phyloP scores from a whole-genome alignment of 345 rosid species.

The Draba incana region DNA sequence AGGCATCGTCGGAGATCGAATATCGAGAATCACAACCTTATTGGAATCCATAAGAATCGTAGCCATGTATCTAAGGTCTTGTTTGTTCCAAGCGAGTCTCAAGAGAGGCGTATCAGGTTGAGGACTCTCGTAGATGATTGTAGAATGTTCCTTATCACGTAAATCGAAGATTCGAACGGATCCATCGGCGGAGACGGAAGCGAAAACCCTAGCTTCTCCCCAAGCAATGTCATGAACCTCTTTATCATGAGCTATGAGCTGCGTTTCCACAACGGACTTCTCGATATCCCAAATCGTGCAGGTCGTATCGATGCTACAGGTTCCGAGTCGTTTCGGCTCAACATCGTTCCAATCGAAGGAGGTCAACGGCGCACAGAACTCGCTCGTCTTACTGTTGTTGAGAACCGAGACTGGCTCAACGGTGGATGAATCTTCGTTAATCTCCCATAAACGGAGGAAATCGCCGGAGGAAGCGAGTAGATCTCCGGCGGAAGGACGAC shows the following conservation, averaged over 20 bases:
- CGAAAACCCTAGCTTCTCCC: conserved; percentile 82
- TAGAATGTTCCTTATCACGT: conserved; percentile 79
- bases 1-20: conserved; percentile 69
- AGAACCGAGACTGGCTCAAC: conserved; percentile 59
- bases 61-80: conserved; percentile 78
- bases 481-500: conserved; percentile 43
- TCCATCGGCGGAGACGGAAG: conserved; percentile 82
- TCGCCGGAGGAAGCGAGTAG: conserved; percentile 85
- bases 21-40: conserved; percentile 77
- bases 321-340: conserved; percentile 88
- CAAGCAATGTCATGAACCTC: conserved; percentile 87
- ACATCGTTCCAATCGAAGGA: conserved; percentile 97
- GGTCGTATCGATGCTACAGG: conserved; percentile 90
- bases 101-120: conserved; percentile 75
- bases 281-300: conserved; percentile 97
- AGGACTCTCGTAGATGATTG: conserved; percentile 79
- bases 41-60: conserved; percentile 82
- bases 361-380: conserved; percentile 81
- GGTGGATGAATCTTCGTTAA: conserved; percentile 46
- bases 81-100: conserved; percentile 86
- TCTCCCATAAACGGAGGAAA: conserved; percentile 77
- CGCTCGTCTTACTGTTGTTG: conserved; percentile 72
- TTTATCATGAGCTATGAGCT: conserved; percentile 81
- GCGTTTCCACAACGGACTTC: conserved; percentile 77
- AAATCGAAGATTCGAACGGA: conserved; percentile 76